Conservation (phyloP, 768 basidiomycete genomes). For the Floccularia luteovirens region DNA sequence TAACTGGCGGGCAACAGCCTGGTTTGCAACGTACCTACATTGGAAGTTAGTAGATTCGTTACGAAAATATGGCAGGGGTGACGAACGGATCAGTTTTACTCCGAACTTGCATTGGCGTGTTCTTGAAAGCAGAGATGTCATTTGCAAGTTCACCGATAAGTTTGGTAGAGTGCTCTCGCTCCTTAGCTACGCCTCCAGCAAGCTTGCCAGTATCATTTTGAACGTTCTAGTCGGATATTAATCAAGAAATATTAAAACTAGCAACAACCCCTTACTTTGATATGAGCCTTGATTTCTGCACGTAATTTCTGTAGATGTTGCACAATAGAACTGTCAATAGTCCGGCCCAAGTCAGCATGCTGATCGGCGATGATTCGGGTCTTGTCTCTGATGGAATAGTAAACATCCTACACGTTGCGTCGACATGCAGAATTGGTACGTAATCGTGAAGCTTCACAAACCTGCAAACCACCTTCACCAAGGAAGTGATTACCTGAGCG, state of each 20-base stretch:
- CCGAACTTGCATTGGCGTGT: constrained; percentile 83
- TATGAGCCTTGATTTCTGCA: constrained; percentile 94
- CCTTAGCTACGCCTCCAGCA: constrained; percentile 85
- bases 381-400: constrained; percentile 89
- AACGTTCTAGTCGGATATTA: constrained; percentile 50
- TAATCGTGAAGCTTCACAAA: constrained; percentile 15
- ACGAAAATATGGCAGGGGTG: constrained; percentile 5
- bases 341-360: constrained; percentile 92
- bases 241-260: background rate
- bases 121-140: constrained; percentile 87
- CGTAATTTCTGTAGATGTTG: constrained; percentile 96
- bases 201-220: constrained; percentile 95
- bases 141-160: constrained; percentile 83
- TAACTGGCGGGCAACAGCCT: constrained; percentile 70
- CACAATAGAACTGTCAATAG: constrained; percentile 94
- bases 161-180: constrained; percentile 82
- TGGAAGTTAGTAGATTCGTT: background rate
- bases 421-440: background rate
- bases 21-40: constrained; percentile 58
- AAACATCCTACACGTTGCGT: constrained; percentile 60
- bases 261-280: constrained; percentile 52
- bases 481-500: constrained; percentile 93
- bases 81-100: constrained; percentile 80
- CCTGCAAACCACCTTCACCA: constrained; percentile 94
- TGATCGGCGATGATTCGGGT: constrained; percentile 91